Conservation (phyloP, 2,329 filamentous ascomycete genomes). For the Neocucurbitaria cava region DNA sequence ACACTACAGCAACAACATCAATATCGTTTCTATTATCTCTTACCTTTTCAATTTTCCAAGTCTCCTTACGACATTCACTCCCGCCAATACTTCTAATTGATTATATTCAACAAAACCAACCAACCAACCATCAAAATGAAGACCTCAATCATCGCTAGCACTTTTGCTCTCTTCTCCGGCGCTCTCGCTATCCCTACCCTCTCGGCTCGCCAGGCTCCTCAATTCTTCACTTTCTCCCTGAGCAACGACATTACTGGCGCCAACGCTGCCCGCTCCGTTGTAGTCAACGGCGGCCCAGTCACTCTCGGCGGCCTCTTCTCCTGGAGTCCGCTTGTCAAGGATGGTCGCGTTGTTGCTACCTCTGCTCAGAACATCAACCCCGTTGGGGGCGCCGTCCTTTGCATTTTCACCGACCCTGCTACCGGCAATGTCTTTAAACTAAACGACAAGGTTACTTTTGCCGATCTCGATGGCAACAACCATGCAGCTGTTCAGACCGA, state of each 20-base stretch:
- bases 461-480: conserved; percentile 19
- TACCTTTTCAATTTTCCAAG: conserved; percentile 3
- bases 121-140: conserved; percentile 24
- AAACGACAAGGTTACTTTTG: conserved; percentile 22
- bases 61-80: conserved; percentile 12
- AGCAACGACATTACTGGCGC: conserved; percentile 26
- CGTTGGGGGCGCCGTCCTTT: conserved; percentile 7
- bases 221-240: conserved; percentile 18
- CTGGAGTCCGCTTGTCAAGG: conserved; percentile 13
- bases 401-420: conserved; percentile 13
- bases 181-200: conserved; percentile 21
- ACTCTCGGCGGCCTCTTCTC: conserved; percentile 17
- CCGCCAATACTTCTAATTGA: background rate
- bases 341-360: conserved; percentile 21
- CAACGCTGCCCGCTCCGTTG: conserved; percentile 11
- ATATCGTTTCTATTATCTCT: conserved; percentile 9
- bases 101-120: conserved; percentile 1
- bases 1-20: conserved; percentile 16
- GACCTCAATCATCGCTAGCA: conserved; percentile 20
- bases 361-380: conserved; percentile 21
- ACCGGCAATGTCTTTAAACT: conserved; percentile 4
- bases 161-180: conserved; percentile 16
- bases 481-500: conserved; percentile 19
- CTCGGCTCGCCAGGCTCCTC: conserved; percentile 6
- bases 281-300: conserved; percentile 8